Evolutionary conservation across 306 rosid species (phyloP).

Genomic region (Coriaria nepalensis): DNA sequence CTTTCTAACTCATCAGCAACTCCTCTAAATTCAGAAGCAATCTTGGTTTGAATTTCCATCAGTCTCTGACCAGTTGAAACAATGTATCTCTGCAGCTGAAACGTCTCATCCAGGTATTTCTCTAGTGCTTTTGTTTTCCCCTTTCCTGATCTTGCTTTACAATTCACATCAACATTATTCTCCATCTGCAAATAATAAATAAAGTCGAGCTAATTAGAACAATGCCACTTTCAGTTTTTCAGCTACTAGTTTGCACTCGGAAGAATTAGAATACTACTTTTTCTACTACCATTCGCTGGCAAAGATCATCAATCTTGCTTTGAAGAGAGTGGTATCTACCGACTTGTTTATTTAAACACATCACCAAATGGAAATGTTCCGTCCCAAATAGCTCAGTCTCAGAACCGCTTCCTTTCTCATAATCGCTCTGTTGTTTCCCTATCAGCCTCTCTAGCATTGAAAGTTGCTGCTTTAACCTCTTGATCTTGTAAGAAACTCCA

Average conservation of each 20-base stretch:
- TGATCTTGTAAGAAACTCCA: conserved; percentile 83
- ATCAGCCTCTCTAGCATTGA: conserved; percentile 63
- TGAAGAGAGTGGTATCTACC: conserved; percentile 76
- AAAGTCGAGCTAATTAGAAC: conserved; percentile 9
- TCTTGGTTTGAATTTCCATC: conserved; percentile 62
- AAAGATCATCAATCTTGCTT: conserved; percentile 63
- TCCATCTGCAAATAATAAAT: conserved; percentile 49
- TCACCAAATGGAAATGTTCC: conserved; percentile 37
- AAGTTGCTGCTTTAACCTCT: conserved; percentile 87
- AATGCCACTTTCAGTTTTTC: no score
- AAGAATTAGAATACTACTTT: no score
- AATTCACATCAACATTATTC: conserved; percentile 34
- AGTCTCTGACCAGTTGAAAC: conserved; percentile 82
- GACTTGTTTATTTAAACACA: conserved; percentile 57
- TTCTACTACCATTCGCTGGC: conserved; percentile 91
- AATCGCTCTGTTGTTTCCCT: conserved; percentile 50
- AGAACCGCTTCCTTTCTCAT: conserved; percentile 22
- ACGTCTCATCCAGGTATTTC: conserved; percentile 68
- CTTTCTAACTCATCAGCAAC: conserved; percentile 58
- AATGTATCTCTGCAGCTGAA: conserved; percentile 79
- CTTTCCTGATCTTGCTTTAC: conserved; percentile 45
- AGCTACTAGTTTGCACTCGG: no score
- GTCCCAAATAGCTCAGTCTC: conserved; percentile 31
- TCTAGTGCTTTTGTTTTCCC: conserved; percentile 56
- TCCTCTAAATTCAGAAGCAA: conserved; percentile 42